These are phyloP conservation scores for Stephania cephalantha DNA, from an alignment of 164 flowering plant genomes.

Conservation along the genomic window DNA sequence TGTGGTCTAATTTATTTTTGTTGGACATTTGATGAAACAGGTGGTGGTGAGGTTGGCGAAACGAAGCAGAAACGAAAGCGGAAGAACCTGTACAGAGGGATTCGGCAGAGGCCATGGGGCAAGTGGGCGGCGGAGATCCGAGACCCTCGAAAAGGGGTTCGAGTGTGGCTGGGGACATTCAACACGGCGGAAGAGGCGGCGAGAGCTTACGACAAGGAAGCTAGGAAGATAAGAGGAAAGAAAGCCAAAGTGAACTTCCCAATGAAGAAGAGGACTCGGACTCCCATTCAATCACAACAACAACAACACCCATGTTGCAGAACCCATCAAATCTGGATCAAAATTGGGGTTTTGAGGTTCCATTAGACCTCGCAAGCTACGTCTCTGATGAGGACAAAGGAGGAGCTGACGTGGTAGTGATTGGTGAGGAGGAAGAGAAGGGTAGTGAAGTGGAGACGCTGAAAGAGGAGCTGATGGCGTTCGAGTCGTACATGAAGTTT, in stretches of 20 bases:
- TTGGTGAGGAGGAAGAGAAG: conserved; percentile 15
- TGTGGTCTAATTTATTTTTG: neutral
- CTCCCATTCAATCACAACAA: neutral
- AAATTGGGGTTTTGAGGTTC: conserved; percentile 18
- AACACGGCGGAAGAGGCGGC: conserved; percentile 96
- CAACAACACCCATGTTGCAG: neutral
- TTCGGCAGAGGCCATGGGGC: conserved; percentile 47
- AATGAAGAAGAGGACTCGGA: conserved; percentile 39
- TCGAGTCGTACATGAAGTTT: conserved; percentile 67
- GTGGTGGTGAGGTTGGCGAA: conserved; percentile 4
- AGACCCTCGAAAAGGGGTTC: conserved; percentile 86
- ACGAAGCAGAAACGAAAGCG: conserved; percentile 43
- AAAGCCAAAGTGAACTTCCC: conserved; percentile 92
- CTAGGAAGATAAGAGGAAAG: conserved; percentile 76
- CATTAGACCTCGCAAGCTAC: neutral
- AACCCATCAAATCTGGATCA: neutral
- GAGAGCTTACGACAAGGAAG: conserved; percentile 82
- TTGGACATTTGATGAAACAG: neutral
- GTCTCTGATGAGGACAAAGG: neutral
- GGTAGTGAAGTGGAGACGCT: conserved; percentile 18
- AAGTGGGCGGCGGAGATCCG: conserved; percentile 92
- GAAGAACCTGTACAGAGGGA: conserved; percentile 86
- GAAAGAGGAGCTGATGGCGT: conserved; percentile 66
- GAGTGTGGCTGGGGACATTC: conserved; percentile 95
- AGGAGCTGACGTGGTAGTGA: conserved; percentile 18